Evolutionary conservation across 306 rosid genomes (phyloP), one percentile per base, ranked within the genome.

Genomic region (Hylodesmum podocarpum): DNA sequence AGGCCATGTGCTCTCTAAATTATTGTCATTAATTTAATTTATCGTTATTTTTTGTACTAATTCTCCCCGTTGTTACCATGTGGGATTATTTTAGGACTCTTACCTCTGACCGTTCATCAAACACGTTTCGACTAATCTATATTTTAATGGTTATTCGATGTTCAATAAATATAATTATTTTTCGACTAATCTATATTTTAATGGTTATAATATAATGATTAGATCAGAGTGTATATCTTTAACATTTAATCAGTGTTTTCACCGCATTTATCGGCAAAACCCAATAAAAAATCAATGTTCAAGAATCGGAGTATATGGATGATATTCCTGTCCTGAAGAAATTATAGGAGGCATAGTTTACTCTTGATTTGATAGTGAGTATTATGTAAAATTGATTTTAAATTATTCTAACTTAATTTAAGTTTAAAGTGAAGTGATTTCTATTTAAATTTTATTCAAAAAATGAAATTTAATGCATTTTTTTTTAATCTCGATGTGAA

Each of bases 21-120:
- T 67, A 76, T 76, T 62, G 72, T 54, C 41, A 65, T 74, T 78
- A 78, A 75, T 86, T 72, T 78, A 75, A 74, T 78, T n/a, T 9
- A 9, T 71, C 76, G 47, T 76, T 44, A 34, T 16, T 28, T 21
- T 29, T 8, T 31, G 22, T 58, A 5, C 69, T 25, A 29, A 6
- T 39, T 55, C 1, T 1, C 36, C 8, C 58, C 15, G 1, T 40
- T 6, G 12, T 44, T 58, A 29, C 55, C 27, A 50, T 73, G 46
- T 64, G 25, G 19, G 75, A 41, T 29, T 37, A 50, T 25, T 76
- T 64, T 51, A 12, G 16, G 16, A 4, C 10, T 11, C 8, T 31
- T 6, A 9, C 5, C 4, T 33, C 4, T 33, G 3, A 15, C n/a
- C 15, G n/a, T 27, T 19, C 40, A n/a, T 31, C 43, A 31, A 15